phyloP scores from a whole-genome alignment of 2,329 filamentous ascomycete genomes.

The Aschersonia sp. region DNA sequence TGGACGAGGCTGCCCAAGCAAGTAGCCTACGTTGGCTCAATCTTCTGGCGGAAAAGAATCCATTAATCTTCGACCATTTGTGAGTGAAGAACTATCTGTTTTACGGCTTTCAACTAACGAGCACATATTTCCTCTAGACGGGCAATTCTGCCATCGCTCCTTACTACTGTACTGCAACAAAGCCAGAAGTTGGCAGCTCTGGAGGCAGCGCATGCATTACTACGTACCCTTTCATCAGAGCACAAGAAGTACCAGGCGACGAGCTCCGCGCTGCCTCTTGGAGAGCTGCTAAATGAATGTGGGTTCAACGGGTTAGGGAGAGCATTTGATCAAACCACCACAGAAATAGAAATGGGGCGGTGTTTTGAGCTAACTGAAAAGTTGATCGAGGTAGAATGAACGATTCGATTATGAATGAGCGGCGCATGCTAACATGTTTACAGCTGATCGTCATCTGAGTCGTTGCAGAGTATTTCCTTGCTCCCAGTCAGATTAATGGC shows the following conservation, averaged over 20 bases:
- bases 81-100: constrained; percentile 21
- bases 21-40: constrained; percentile 45
- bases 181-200: constrained; percentile 47
- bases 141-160: constrained; percentile 38
- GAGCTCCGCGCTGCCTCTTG: constrained; percentile 31
- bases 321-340: constrained; percentile 34
- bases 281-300: constrained; percentile 39
- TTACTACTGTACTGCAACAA: constrained; percentile 48
- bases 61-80: constrained; percentile 42
- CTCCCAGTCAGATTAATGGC: no score
- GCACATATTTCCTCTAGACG: constrained; percentile 22
- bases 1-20: constrained; percentile 48
- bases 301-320: constrained; percentile 52
- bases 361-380: constrained; percentile 42
- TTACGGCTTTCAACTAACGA: constrained; percentile 3
- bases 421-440: background rate
- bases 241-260: constrained; percentile 32
- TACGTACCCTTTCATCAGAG: constrained; percentile 43
- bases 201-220: constrained; percentile 43
- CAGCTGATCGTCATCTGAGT: constrained; percentile 6
- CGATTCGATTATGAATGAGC: background rate
- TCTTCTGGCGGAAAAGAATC: constrained; percentile 36
- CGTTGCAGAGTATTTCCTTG: background rate
- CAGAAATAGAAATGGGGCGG: constrained; percentile 33
- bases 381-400: constrained; percentile 40